These are phyloP conservation scores for Citrullus amarus DNA, from an alignment of 306 rosid genomes.

Conservation along the genomic window DNA sequence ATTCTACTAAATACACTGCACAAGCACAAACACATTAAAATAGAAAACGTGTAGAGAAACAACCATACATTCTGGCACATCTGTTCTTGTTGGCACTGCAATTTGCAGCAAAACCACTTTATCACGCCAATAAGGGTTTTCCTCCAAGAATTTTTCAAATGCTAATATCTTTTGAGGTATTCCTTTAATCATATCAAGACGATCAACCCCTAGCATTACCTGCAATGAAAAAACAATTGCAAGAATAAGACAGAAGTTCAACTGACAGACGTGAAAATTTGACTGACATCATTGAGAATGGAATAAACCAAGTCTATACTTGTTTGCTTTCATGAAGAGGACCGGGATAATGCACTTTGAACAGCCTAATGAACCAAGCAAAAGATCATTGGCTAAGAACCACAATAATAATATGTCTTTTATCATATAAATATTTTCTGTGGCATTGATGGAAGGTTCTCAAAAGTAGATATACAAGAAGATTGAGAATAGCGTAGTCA, in stretches of 20 bases:
- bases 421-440: background rate
- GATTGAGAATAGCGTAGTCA: no score
- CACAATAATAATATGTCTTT: background rate
- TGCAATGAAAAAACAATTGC: conserved; percentile 22
- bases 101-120: conserved; percentile 88
- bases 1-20: background rate
- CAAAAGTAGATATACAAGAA: background rate
- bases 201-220: conserved; percentile 94
- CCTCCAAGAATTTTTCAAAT: conserved; percentile 84
- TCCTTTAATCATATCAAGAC: conserved; percentile 94
- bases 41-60: conserved; percentile 11
- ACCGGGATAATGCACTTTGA: background rate
- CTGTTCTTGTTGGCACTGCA: conserved; percentile 94
- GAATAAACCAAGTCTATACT: background rate
- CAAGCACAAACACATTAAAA: conserved; percentile 8
- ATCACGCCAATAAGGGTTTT: conserved; percentile 54
- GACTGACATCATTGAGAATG: background rate
- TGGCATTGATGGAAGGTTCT: background rate
- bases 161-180: conserved; percentile 91
- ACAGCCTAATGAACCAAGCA: background rate
- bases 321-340: background rate
- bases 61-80: conserved; percentile 83
- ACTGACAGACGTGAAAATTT: background rate
- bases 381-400: background rate
- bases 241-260: conserved; percentile 6